Evolutionary conservation across 2,329 filamentous ascomycete genomes (phyloP).

Genomic region (Gliomastix tumulicola): DNA sequence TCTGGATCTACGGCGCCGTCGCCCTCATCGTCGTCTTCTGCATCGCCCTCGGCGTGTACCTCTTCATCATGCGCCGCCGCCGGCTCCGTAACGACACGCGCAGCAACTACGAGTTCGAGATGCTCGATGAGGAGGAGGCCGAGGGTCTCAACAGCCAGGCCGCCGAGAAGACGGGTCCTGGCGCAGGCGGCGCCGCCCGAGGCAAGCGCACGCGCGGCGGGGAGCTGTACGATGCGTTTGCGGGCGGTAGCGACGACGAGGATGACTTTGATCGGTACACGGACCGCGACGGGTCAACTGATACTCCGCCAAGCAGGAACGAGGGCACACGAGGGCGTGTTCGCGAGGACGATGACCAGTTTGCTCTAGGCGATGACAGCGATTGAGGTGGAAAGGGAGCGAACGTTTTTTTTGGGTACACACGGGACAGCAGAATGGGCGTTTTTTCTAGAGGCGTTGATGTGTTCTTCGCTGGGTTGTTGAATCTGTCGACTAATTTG

Average conservation of each 20-base stretch:
- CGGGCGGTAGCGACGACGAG: constrained; percentile 68
- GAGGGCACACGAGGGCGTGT: too few relatives aligned
- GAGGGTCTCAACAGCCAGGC: constrained; percentile 38
- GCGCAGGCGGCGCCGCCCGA: constrained; percentile 26
- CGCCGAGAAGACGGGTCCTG: constrained; percentile 33
- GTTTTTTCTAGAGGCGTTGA: too few relatives aligned
- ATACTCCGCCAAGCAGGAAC: too few relatives aligned
- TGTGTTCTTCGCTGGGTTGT: too few relatives aligned
- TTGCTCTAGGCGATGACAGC: constrained; percentile 43
- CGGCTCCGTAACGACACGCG: constrained; percentile 67
- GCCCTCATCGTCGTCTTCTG: constrained; percentile 84
- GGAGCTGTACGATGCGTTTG: constrained; percentile 96
- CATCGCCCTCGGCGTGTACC: constrained; percentile 69
- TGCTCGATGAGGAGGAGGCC: constrained; percentile 75
- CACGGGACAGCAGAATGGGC: too few relatives aligned
- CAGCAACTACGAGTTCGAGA: constrained; percentile 90
- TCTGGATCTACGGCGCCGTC: constrained; percentile 88
- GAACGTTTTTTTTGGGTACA: too few relatives aligned
- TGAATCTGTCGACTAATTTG: too few relatives aligned
- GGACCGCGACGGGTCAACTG: constrained; percentile 17
- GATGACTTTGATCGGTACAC: constrained; percentile 19
- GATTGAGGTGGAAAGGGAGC: too few relatives aligned
- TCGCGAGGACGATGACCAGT: too few relatives aligned
- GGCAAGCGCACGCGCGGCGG: constrained; percentile 60
- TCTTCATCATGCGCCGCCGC: constrained; percentile 72